Evolutionary conservation across 306 rosid species (phyloP), one percentile per base, ranked within the genome.

Genomic region (Fagus sylvatica): DNA sequence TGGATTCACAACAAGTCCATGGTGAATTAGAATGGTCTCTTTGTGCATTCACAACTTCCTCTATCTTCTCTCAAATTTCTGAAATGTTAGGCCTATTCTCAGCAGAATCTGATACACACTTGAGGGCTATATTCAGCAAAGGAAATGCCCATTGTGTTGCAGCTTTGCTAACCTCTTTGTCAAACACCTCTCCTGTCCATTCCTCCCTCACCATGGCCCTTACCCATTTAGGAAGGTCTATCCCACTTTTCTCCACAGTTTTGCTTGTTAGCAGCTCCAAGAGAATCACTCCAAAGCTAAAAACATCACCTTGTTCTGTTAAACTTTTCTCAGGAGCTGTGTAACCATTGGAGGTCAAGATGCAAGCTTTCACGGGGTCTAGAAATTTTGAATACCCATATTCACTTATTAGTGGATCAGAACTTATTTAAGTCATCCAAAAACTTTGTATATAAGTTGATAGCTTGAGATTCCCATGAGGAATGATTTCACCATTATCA

Each of bases 141-240:
- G 88, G 80, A 66, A 88, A 76, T 2, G 81, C 84, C 88, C 90
- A 92, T 43, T 84, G 87, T 32, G 43, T 64, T 11, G 79, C 85
- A 33, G 73, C 54, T 69, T 85, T 82, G 76, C 67, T 84, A 7
- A 90, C 86, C 70, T 89, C 89, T 12, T 80, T 89, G 71, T 91
- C 97, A 65, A 93, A 91, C 1, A 91, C 97, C 53, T 93, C 97
- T 0, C 92, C 97, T 2, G 97, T 91, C 97, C 98, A 90, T 78
- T 93, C 96, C 70, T 91, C 97, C 22, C 83, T 87, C 37, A 93
- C 89, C 82, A 88, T 91, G 66, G 96, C 88, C 67, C 81, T 85
- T 1, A 91, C 96, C 97, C 96, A 93, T 78, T 86, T 91, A 1
- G 93, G 89, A 42, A 93, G 90, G 81, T 90, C 96, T 41, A 91